Conservation (phyloP, 2,329 filamentous ascomycete genomes). For the Niveomyces coronatus region DNA sequence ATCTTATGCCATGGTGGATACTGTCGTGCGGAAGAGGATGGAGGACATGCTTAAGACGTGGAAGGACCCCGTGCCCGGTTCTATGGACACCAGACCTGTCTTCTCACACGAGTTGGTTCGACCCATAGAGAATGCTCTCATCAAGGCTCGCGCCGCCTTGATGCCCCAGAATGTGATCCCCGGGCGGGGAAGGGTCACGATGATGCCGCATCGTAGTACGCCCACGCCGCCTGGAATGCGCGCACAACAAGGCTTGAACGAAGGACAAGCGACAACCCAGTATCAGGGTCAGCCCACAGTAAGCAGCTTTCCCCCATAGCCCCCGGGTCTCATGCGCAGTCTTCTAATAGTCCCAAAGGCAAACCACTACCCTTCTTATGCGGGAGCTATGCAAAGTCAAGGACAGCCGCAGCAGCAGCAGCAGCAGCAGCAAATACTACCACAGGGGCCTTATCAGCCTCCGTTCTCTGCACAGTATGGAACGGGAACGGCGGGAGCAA, state of each 20-base stretch:
- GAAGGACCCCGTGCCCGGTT: slow-evolving; percentile 94
- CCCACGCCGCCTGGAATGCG: slow-evolving; percentile 56
- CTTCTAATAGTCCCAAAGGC: slow-evolving; percentile 12
- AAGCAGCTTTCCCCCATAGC: background rate
- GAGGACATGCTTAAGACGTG: slow-evolving; percentile 97
- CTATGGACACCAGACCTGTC: slow-evolving; percentile 83
- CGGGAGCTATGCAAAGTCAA: too few species aligned
- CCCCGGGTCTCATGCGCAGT: too few species aligned
- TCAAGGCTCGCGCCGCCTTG: slow-evolving; percentile 61
- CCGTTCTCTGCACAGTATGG: slow-evolving; percentile 30
- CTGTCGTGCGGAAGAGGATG: slow-evolving; percentile 74
- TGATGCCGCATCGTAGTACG: slow-evolving; percentile 56
- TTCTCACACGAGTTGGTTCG: slow-evolving; percentile 80
- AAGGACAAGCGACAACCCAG: slow-evolving; percentile 19
- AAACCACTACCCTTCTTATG: slow-evolving; percentile 22
- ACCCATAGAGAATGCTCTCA: slow-evolving; percentile 87
- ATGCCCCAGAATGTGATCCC: slow-evolving; percentile 42
- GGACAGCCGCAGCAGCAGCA: too few species aligned
- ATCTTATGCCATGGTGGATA: slow-evolving; percentile 82
- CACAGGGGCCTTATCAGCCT: slow-evolving; percentile 31
- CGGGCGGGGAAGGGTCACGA: slow-evolving; percentile 35
- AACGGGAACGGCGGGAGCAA: slow-evolving; percentile 37
- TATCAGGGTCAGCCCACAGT: slow-evolving; percentile 8
- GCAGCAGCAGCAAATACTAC: slow-evolving; percentile 27
- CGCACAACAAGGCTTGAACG: slow-evolving; percentile 21